Evolutionary conservation across 2,329 filamentous ascomycete species (phyloP), one percentile per base, ranked within the genome.

Genomic region (Aspergillus melleus): DNA sequence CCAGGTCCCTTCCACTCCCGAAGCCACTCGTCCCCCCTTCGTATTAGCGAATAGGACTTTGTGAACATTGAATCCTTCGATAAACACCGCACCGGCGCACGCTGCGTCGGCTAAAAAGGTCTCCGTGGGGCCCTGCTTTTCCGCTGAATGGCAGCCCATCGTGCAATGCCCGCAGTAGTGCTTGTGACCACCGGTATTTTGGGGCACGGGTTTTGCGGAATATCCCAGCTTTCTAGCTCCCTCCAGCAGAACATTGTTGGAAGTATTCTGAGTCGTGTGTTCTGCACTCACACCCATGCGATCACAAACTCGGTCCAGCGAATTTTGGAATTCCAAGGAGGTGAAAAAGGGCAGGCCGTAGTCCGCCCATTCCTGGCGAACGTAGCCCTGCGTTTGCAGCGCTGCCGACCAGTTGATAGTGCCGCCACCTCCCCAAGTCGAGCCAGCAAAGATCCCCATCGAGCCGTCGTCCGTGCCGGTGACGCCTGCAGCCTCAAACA

Each of bases 381-480:
- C 90, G 64, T 83, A 90, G 26, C 85, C 86, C 70, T 94, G 91
- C 0, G 91, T 90, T 66, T 88, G 85, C 16, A 88, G 71, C 4
- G 82, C 83, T 6, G 86, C 85, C 24, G 81, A 90, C 92, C 92
- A 97, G 75, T 97, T 97, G 67, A 96, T 77, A 0, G 91, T 92
- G 6, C 92, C 92, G 57, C 93, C 93, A 47, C 93, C 93, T 30
- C 93, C 93, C 86, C 90, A 96, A 32, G 85, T 85, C 58, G 86
- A 84, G 1, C 90, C 93, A 0, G 89, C 85, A 2, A 90, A 73
- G 12, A 94, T 74, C 16, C 78, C 83, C 32, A 88, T 79, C 6
- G 84, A 83, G 11, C 79, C 79, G 68, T 90, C 84, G 61, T 89
- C 80, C 62, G 81, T 80, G 66, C 82, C 68, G 5, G 83, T 67